These are phyloP conservation scores for Colletotrichum spinosum DNA, from an alignment of 2,329 filamentous ascomycete genomes.

Conservation along the genomic window DNA sequence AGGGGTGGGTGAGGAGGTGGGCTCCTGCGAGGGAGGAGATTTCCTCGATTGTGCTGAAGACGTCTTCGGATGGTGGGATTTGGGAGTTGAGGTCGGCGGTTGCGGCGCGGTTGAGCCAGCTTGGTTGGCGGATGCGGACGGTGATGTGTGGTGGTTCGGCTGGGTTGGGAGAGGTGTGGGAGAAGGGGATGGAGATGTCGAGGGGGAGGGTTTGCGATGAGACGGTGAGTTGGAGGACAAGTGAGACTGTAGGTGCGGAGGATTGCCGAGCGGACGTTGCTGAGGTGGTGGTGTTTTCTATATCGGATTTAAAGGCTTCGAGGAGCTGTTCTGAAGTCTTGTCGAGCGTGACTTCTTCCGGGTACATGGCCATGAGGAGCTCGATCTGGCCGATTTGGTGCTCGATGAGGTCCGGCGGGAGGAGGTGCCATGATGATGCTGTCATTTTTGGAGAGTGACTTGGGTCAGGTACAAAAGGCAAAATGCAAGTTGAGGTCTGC, in stretches of 20 bases:
- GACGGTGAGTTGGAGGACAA: constrained; percentile 44
- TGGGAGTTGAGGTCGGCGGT: constrained; percentile 50
- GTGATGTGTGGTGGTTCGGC: constrained; percentile 53
- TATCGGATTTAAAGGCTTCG: background rate
- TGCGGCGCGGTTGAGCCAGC: constrained; percentile 64
- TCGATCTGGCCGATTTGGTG: constrained; percentile 62
- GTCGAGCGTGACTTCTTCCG: constrained; percentile 42
- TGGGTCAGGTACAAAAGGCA: too few relatives aligned
- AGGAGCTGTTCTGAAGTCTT: constrained; percentile 1
- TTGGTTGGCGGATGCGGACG: constrained; percentile 60
- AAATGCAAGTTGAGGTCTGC: background rate
- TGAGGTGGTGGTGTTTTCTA: background rate
- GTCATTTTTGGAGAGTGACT: constrained; percentile 9
- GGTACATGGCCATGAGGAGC: constrained; percentile 65
- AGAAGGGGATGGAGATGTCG: constrained; percentile 50
- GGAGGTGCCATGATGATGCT: constrained; percentile 26
- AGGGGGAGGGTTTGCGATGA: constrained; percentile 44
- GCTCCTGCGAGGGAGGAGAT: constrained; percentile 52
- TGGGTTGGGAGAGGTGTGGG: constrained; percentile 1
- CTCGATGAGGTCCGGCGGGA: constrained; percentile 58
- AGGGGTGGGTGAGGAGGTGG: constrained; percentile 43
- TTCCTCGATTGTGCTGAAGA: constrained; percentile 58
- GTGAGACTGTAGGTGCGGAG: constrained; percentile 16
- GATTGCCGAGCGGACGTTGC: background rate
- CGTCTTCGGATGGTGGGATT: constrained; percentile 55